These are phyloP conservation scores for Ophiocordyceps sinensis DNA, from an alignment of 2,329 filamentous ascomycete genomes.

Conservation along the genomic window DNA sequence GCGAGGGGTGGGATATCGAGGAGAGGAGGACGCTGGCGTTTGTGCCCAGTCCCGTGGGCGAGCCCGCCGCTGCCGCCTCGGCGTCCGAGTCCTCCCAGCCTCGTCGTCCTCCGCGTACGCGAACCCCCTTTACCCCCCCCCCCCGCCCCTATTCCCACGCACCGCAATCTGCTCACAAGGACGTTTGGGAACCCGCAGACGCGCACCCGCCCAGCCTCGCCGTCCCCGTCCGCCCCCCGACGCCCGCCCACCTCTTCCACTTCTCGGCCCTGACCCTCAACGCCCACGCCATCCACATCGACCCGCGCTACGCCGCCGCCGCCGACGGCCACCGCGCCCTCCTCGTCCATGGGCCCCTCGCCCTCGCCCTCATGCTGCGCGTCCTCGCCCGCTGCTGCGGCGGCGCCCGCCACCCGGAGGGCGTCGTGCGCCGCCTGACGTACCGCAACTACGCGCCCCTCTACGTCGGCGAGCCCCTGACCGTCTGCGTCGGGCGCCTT, in stretches of 20 bases:
- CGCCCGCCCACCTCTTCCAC: slow-evolving; percentile 64
- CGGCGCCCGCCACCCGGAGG: neutral
- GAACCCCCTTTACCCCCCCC: no score
- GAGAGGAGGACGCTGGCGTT: slow-evolving; percentile 40
- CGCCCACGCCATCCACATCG: slow-evolving; percentile 80
- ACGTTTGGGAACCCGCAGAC: slow-evolving; percentile 14
- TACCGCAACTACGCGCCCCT: slow-evolving; percentile 77
- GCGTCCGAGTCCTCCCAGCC: no score
- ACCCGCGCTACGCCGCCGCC: slow-evolving; percentile 51
- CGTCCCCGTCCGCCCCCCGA: slow-evolving; percentile 48
- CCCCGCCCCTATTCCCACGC: neutral
- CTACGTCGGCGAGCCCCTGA: slow-evolving; percentile 58
- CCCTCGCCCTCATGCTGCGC: slow-evolving; percentile 61
- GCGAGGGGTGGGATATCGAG: slow-evolving; percentile 18
- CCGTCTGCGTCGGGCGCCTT: slow-evolving; percentile 44
- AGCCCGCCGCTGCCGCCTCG: neutral
- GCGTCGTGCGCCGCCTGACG: slow-evolving; percentile 39
- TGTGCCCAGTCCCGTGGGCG: slow-evolving; percentile 21
- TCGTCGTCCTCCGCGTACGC: no score
- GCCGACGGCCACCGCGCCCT: slow-evolving; percentile 62
- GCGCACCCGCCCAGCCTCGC: slow-evolving; percentile 20
- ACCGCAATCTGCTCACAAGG: neutral
- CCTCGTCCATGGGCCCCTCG: slow-evolving; percentile 78
- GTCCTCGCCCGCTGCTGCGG: slow-evolving; percentile 27
- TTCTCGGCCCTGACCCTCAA: slow-evolving; percentile 90